Evolutionary conservation across 2,329 filamentous ascomycete species (phyloP).

Genomic region (Magnaporthales sp.): DNA sequence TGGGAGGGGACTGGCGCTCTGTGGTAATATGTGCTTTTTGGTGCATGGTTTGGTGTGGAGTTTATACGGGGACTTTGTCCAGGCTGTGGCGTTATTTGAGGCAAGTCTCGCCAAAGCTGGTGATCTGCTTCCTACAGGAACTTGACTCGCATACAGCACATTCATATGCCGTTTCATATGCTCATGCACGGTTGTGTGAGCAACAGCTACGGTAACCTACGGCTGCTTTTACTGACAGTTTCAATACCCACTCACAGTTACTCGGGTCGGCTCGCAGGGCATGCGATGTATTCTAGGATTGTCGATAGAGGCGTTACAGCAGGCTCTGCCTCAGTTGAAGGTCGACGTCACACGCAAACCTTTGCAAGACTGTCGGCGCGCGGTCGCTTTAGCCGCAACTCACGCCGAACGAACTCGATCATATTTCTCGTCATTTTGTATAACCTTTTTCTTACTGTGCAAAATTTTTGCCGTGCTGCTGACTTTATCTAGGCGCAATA

Average conservation of each 20-base stretch:
- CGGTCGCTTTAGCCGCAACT: background rate
- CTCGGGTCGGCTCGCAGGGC: background rate
- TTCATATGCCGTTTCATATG: background rate
- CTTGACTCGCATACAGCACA: background rate
- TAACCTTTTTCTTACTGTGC: background rate
- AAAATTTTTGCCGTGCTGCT: background rate
- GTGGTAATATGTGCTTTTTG: background rate
- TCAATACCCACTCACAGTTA: background rate
- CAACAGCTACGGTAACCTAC: background rate
- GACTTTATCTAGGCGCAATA: background rate
- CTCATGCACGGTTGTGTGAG: background rate
- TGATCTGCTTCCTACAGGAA: background rate
- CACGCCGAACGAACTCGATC: background rate
- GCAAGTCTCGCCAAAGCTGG: constrained; percentile 2
- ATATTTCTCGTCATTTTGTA: background rate
- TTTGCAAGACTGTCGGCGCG: background rate
- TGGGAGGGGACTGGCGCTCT: background rate
- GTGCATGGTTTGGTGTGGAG: constrained; percentile 3
- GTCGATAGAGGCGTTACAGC: background rate
- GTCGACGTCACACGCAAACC: background rate
- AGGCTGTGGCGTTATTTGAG: background rate
- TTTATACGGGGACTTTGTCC: background rate
- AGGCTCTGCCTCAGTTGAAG: background rate
- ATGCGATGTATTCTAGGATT: background rate
- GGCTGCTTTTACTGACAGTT: background rate